Percentiles rank a stretch among this genome's conserved stretches.
Evolutionary conservation across 2,329 filamentous ascomycete genomes (phyloP).

Genomic region (Calonectria hongkongensis): DNA sequence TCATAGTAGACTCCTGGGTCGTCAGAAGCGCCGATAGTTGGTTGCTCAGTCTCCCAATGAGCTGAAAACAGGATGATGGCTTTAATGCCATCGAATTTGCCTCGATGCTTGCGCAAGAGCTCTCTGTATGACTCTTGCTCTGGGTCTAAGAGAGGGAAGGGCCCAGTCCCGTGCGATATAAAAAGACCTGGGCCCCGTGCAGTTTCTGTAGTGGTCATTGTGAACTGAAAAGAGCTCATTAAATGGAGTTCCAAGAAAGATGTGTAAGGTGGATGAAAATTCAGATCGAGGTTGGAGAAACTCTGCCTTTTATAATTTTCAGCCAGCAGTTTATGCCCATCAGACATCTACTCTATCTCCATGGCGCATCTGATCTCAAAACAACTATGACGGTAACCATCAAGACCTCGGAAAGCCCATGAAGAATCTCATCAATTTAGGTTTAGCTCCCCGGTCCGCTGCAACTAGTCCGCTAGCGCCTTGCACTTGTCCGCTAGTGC

Average conservation of each 20-base stretch:
- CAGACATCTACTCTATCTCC: too few relatives aligned
- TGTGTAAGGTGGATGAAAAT: background rate
- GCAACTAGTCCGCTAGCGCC: conserved; percentile 21
- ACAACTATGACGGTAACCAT: background rate
- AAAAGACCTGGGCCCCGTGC: background rate
- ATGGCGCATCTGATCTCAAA: too few relatives aligned
- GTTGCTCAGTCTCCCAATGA: conserved; percentile 5
- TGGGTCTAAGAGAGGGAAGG: background rate
- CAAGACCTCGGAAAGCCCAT: background rate
- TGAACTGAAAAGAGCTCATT: background rate
- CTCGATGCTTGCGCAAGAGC: background rate
- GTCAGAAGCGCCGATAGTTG: background rate
- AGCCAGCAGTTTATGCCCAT: background rate
- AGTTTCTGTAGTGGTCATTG: background rate
- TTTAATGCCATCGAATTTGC: background rate
- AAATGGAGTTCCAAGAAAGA: too few relatives aligned
- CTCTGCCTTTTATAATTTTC: background rate
- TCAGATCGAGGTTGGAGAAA: background rate
- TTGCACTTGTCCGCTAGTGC: background rate
- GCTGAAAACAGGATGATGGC: conserved; percentile 1
- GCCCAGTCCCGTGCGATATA: background rate
- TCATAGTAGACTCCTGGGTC: conserved; percentile 20
- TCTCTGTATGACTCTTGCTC: background rate
- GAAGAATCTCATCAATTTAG: background rate
- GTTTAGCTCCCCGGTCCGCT: background rate